A percentile compares a stretch with the other conserved stretches of the same genome.
Conservation (phyloP, 176 grass and related monocot genomes). For the Musa itinerans region DNA sequence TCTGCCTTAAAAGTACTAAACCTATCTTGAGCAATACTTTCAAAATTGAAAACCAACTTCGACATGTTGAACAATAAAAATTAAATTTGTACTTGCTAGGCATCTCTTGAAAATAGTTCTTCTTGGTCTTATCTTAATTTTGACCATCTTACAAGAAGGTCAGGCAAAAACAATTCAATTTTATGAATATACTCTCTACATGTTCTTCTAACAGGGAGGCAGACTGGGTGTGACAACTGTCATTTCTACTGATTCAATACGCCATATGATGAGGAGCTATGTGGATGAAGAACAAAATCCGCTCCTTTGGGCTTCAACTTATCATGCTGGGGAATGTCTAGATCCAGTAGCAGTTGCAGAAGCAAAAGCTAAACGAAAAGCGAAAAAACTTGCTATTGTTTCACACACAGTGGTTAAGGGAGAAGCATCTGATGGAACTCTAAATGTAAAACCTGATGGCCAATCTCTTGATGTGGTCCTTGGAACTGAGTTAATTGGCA, state of each 20-base stretch:
- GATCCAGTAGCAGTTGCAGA: conserved; percentile 20
- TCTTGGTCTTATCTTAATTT: not conserved
- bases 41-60: too few species aligned
- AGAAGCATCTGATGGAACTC: not conserved
- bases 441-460: not conserved
- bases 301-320: conserved; percentile 19
- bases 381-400: conserved; percentile 16
- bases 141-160: not conserved
- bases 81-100: not conserved
- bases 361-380: conserved; percentile 19
- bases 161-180: not conserved
- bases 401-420: not conserved
- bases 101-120: not conserved
- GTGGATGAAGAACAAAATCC: conserved; percentile 17
- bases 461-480: not conserved
- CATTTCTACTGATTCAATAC: conserved; percentile 21
- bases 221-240: conserved; percentile 19
- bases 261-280: conserved; percentile 22
- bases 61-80: too few species aligned
- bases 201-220: conserved; percentile 9
- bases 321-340: conserved; percentile 23
- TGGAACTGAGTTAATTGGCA: conserved; percentile 6
- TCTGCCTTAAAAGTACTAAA: too few species aligned
- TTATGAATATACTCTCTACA: not conserved
- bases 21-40: too few species aligned